Evolutionary conservation across 352 stramenopile genomes (phyloP), one percentile per base, ranked within the genome.

Genomic region (Pythium dissotocum): DNA sequence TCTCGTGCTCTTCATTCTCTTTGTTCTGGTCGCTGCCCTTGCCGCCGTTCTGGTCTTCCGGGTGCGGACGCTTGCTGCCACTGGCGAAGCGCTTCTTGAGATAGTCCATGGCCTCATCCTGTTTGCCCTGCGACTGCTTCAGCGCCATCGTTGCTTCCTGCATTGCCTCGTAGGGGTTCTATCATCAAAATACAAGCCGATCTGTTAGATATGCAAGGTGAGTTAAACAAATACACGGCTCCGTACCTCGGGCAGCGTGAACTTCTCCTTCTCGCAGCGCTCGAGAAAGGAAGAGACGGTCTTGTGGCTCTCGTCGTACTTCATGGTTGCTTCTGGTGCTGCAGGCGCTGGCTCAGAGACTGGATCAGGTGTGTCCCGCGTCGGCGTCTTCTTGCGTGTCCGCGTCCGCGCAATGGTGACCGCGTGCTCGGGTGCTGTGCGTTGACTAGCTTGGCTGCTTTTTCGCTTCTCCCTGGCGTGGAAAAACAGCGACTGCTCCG

Each of bases 161-260:
- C n/a, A 81, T 56, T 6, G 72, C 72, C 6, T 84, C 75, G 35
- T 78, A 81, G 9, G 61, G 48, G 28, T 84, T 78, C 77, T 84
- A 71, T 8, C 24, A 8, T n/a, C 24, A 35, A 18, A 58, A n/a
- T n/a, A n/a, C n/a, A n/a, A n/a, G n/a, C n/a, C n/a, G n/a, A n/a
- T n/a, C n/a, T n/a, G n/a, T n/a, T n/a, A n/a, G n/a, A n/a, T n/a
- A n/a, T n/a, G n/a, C n/a, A n/a, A n/a, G n/a, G n/a, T n/a, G n/a
- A n/a, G n/a, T n/a, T n/a, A n/a, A n/a, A n/a, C n/a, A n/a, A n/a
- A n/a, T n/a, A n/a, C n/a, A n/a, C 21, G 24, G 8, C 5, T 30
- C 8, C 58, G 14, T 46, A 84, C 77, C 75, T 84, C 65, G 0
- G 77, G 77, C 56, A 84, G 33, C 5, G 58, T 38, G 16, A 84